Base-by-base conservation (phyloP, 192 early-diverging fungal genomes). In the Linnemannia schmuckeri region DNA sequence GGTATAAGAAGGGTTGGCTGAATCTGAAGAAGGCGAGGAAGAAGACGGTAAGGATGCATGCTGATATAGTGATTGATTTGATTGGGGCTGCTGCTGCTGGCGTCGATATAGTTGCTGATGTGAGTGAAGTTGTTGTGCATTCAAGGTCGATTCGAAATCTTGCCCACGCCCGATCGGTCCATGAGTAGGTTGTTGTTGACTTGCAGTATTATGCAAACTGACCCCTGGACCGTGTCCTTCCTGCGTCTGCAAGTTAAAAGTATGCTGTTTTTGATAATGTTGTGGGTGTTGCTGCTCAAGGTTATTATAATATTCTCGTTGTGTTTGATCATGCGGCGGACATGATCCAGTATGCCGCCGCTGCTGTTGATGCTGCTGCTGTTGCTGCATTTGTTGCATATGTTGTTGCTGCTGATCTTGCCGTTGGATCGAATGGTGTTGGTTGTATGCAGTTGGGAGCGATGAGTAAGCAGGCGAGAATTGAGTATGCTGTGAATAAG, bases 381-480 rank as follows among this genome's bases (percentile, higher is more conserved):
- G 41, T 40, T 38, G 70, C 7, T 52, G 18, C 49, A 22, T 52
- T 4, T 52, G 49, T 52, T 13, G 7, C 3, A 18, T 13, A 40
- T 3, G 70, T 22, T 52, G 49, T 52, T 13, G 20, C 4, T 40
- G 35, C 70, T 12, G 41, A 8, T 72, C 70, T 24, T 76, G 75
- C 27, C 30, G 54, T 10, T 30, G 54, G 35, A 33, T 33, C n/a
- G 47, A 22, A 4, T 35, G 74, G 10, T 76, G 35, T n/a, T 61
- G 52, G 61, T 35, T 35, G 61, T 66, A 30, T 66, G n/a, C 61
- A 33, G 61, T 33, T 20, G 18, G 30, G 54, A 63, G 17, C 44
- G 49, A 40, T 57, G 37, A 54, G 18, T 76, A 61, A 57, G 75
- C 35, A 40, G 61, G n/a, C 61, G 61, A 66, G 13, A 66, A 30